These are phyloP conservation scores for Diplodia mutila DNA, from an alignment of 2,329 filamentous ascomycete species.

Conservation along the genomic window DNA sequence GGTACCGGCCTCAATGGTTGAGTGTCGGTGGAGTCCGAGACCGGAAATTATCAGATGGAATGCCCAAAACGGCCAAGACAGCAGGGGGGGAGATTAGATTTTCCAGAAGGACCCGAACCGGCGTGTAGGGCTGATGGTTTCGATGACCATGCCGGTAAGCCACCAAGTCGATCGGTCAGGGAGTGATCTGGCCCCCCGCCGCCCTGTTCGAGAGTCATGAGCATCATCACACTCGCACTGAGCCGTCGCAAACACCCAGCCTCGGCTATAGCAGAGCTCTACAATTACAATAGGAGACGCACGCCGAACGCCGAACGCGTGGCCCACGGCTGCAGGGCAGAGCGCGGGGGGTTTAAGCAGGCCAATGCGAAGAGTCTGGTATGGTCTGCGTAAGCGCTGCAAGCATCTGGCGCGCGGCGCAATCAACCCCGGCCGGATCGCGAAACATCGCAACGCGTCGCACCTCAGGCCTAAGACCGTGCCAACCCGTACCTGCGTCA, in stretches of 20 bases:
- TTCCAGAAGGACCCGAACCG: not conserved
- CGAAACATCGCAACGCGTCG: conserved; percentile 21
- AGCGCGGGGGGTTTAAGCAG: not conserved
- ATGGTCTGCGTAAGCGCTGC: conserved; percentile 9
- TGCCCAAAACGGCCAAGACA: not conserved
- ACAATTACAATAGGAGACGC: conserved; percentile 1
- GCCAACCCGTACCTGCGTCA: conserved; percentile 16
- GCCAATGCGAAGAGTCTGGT: conserved; percentile 11
- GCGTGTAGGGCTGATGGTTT: conserved; percentile 10
- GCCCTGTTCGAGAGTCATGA: not conserved
- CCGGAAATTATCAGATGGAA: conserved; percentile 24
- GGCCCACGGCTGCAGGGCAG: not conserved
- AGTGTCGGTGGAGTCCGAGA: conserved; percentile 2
- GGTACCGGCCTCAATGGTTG: not conserved
- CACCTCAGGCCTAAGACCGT: conserved; percentile 2
- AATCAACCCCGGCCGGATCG: not conserved
- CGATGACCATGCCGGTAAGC: conserved; percentile 1
- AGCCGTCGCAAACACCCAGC: not conserved
- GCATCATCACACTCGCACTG: not conserved
- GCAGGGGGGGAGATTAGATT: conserved; percentile 18
- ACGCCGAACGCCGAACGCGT: not conserved
- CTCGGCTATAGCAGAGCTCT: not conserved
- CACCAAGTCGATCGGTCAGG: conserved; percentile 9
- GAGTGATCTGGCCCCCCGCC: not conserved
- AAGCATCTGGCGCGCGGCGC: conserved; percentile 14